A percentile compares a stretch with the other conserved stretches of the same genome.
Evolutionary conservation across 345 rosid species (phyloP).

Genomic region (Gynandropsis gynandra): DNA sequence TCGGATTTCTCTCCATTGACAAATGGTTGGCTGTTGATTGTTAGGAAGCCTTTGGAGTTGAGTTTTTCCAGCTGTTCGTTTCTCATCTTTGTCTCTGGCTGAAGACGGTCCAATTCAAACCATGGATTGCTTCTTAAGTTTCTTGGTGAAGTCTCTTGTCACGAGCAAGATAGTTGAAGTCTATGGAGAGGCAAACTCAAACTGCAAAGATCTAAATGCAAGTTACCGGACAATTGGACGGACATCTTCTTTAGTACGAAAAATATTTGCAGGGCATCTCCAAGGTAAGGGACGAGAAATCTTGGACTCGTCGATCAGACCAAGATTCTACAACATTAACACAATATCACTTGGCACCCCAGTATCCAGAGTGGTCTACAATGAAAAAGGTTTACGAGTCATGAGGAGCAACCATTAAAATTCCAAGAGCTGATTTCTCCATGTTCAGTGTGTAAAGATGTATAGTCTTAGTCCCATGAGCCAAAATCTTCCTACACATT

Average conservation of each 20-base stretch:
- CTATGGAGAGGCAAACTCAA: slow-evolving; percentile 6
- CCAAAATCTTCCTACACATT: slow-evolving; percentile 91
- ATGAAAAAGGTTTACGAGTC: not conserved
- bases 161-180: slow-evolving; percentile 31
- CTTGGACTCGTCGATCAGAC: slow-evolving; percentile 86
- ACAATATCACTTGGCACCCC: slow-evolving; percentile 21
- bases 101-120: slow-evolving; percentile 92
- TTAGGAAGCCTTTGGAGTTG: too few relatives aligned
- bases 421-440: slow-evolving; percentile 93
- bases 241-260: slow-evolving; percentile 88
- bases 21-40: slow-evolving; percentile 69
- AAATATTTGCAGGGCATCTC: slow-evolving; percentile 86
- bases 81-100: slow-evolving; percentile 88
- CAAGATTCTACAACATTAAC: slow-evolving; percentile 66
- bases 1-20: slow-evolving; percentile 85
- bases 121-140: slow-evolving; percentile 77
- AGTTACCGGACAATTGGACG: slow-evolving; percentile 92
- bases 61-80: slow-evolving; percentile 43
- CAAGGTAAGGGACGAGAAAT: slow-evolving; percentile 75
- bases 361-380: not conserved
- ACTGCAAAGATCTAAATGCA: slow-evolving; percentile 11
- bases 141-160: slow-evolving; percentile 88
- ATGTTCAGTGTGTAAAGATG: slow-evolving; percentile 90
- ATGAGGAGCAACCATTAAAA: slow-evolving; percentile 50
- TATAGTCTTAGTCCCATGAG: slow-evolving; percentile 76